Evolutionary conservation across 1,284 basidiomycete genomes (phyloP).

Genomic region (Sporisorium graminicola): DNA sequence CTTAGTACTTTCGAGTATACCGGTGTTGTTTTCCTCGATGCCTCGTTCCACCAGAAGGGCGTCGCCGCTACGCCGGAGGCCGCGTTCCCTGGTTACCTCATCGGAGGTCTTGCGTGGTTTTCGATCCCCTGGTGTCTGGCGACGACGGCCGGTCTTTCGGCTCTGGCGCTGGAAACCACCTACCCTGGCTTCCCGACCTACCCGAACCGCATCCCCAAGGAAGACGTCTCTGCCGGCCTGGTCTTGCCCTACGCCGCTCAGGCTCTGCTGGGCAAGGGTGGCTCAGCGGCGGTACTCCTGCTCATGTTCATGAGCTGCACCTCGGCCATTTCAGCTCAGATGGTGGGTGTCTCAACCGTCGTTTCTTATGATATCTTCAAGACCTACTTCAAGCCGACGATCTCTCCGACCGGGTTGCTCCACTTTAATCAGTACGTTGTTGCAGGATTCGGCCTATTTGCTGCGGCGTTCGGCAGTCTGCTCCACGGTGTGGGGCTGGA

Average conservation of each 20-base stretch:
- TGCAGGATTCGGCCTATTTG: conserved; percentile 61
- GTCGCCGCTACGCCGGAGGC: conserved; percentile 59
- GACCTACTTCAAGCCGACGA: conserved; percentile 54
- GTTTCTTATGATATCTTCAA: conserved; percentile 57
- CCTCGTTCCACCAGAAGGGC: conserved; percentile 60
- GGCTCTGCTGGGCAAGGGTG: conserved; percentile 59
- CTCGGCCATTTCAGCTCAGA: conserved; percentile 59
- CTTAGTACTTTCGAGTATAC: conserved; percentile 56
- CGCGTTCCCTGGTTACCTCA: conserved; percentile 58
- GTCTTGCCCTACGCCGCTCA: conserved; percentile 62
- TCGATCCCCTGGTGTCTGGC: conserved; percentile 60
- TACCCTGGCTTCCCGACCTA: conserved; percentile 60
- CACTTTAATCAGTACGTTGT: conserved; percentile 59
- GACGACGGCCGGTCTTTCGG: conserved; percentile 58
- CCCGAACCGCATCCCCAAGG: conserved; percentile 51
- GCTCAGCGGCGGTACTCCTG: conserved; percentile 54
- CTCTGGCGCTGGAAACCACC: conserved; percentile 58
- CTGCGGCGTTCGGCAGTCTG: conserved; percentile 62
- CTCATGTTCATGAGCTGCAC: conserved; percentile 66
- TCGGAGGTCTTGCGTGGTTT: conserved; percentile 63
- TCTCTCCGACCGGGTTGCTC: conserved; percentile 51
- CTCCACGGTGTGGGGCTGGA: conserved; percentile 63
- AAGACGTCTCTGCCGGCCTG: conserved; percentile 59
- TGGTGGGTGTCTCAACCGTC: conserved; percentile 56
- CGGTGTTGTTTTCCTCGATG: conserved; percentile 58